A percentile compares a stretch with the other conserved stretches of the same genome.
Conservation (phyloP, 23 red algal genomes). For the Gracilaria gracilis region DNA sequence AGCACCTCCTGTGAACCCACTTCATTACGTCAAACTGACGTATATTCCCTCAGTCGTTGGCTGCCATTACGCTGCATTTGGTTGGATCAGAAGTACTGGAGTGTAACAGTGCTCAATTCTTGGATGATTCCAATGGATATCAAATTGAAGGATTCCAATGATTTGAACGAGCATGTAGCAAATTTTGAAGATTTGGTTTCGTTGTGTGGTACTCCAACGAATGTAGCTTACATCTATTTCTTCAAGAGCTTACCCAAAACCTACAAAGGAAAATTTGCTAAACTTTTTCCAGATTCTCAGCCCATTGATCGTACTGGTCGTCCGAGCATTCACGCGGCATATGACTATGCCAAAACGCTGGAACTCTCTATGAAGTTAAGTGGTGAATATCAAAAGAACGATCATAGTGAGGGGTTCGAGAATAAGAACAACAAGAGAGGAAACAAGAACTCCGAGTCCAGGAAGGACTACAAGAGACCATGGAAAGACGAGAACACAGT, state of each 20-base stretch:
- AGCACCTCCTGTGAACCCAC: too few relatives aligned
- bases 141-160: slow-evolving; percentile 17
- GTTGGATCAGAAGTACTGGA: too few relatives aligned
- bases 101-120: too few relatives aligned
- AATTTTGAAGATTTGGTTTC: slow-evolving; percentile 1
- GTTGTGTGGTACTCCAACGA: slow-evolving; percentile 28
- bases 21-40: too few relatives aligned
- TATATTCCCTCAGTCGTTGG: too few relatives aligned
- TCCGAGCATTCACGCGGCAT: slow-evolving; percentile 3
- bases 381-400: neutral
- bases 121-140: too few relatives aligned
- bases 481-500: slow-evolving; percentile 6
- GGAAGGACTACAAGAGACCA: too few relatives aligned
- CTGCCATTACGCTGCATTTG: too few relatives aligned
- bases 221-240: slow-evolving; percentile 26
- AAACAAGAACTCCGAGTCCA: too few relatives aligned
- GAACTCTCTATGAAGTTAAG: slow-evolving; percentile 27
- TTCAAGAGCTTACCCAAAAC: slow-evolving; percentile 17
- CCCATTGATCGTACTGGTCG: slow-evolving; percentile 14
- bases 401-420: too few relatives aligned
- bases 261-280: slow-evolving; percentile 8
- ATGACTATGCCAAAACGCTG: slow-evolving; percentile 5
- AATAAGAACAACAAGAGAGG: too few relatives aligned
- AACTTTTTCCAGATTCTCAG: slow-evolving; percentile 25
- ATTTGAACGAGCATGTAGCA: slow-evolving; percentile 38